These are phyloP conservation scores for Quercus gilva DNA, from an alignment of 306 rosid species.

Conservation along the genomic window DNA sequence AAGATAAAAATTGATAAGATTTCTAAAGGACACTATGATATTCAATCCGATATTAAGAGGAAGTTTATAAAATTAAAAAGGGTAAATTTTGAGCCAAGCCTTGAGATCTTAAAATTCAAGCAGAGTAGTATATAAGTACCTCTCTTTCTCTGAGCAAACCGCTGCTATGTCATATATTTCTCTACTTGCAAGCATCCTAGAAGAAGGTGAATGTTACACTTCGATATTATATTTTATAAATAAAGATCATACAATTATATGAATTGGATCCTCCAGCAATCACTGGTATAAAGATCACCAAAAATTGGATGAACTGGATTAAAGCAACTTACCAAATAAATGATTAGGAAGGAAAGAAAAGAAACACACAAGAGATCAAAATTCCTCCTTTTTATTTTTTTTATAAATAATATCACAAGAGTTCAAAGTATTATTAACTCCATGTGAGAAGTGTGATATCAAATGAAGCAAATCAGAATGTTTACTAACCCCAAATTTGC, in stretches of 20 bases:
- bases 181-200: slow-evolving; percentile 68
- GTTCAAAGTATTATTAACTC: background rate
- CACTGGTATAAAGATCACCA: background rate
- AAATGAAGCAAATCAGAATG: background rate
- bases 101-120: slow-evolving; percentile 3
- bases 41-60: background rate
- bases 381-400: too few species aligned
- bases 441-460: background rate
- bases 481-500: background rate
- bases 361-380: background rate
- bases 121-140: slow-evolving; percentile 36
- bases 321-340: background rate
- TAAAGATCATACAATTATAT: background rate
- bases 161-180: slow-evolving; percentile 50
- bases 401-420: background rate
- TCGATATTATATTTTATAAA: background rate
- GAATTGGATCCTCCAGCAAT: background rate
- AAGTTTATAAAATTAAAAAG: background rate
- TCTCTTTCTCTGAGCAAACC: slow-evolving; percentile 69
- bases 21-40: background rate
- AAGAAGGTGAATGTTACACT: slow-evolving; percentile 1
- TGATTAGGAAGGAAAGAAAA: background rate
- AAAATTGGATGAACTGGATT: background rate
- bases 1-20: background rate
- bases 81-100: background rate